Evolutionary conservation across 768 basidiomycete genomes (phyloP).

Genomic region (Serendipita vermifera): DNA sequence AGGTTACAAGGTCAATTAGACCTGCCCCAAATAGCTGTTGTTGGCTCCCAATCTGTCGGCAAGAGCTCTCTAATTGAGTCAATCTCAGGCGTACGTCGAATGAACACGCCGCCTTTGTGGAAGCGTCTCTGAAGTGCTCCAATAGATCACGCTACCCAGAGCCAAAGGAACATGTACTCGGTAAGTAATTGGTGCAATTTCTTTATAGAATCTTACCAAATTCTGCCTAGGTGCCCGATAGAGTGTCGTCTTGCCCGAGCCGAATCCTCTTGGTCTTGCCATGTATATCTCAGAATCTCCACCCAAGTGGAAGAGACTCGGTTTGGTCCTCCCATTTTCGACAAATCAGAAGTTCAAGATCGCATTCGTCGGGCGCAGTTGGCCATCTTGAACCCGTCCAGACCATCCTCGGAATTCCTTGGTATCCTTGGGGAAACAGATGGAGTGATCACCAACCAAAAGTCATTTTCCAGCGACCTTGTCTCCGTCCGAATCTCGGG

Average conservation of each 20-base stretch:
- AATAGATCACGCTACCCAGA: conserved; percentile 9
- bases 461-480: conserved; percentile 39
- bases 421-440: background rate
- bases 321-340: conserved; percentile 16
- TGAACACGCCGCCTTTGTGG: background rate
- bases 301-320: conserved; percentile 10
- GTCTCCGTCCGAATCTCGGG: conserved; percentile 49
- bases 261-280: conserved; percentile 15
- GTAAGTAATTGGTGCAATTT: background rate
- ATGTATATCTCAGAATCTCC: conserved; percentile 17
- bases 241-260: conserved; percentile 17
- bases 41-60: conserved; percentile 63
- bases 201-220: background rate
- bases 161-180: conserved; percentile 11
- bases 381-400: conserved; percentile 19
- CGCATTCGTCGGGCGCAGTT: conserved; percentile 18
- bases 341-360: conserved; percentile 15
- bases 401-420: conserved; percentile 11
- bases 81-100: conserved; percentile 31
- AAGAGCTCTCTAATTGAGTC: conserved; percentile 69
- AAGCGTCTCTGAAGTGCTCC: background rate
- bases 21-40: conserved; percentile 58
- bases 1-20: conserved; percentile 62
- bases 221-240: conserved; percentile 14
- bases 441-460: background rate